Conservation (phyloP, 225 moss, liverwort and hornwort genomes). For the Antitrichia curtipendula region DNA sequence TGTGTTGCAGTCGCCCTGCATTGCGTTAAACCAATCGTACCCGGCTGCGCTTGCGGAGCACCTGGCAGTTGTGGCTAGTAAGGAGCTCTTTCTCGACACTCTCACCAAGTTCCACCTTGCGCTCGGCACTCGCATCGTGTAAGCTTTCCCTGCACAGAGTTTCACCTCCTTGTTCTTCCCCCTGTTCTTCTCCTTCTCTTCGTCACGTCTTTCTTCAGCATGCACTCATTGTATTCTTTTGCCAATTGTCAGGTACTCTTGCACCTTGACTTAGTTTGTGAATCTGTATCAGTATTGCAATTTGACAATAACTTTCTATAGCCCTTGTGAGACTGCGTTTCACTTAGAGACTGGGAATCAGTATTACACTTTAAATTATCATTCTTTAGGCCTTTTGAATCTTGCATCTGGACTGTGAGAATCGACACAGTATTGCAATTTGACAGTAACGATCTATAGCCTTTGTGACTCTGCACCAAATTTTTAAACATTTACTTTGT, state of each 20-base stretch:
- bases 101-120: conserved; percentile 36
- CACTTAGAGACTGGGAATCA: not conserved
- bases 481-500: not conserved
- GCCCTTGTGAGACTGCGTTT: not conserved
- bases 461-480: not conserved
- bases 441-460: not conserved
- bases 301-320: not conserved
- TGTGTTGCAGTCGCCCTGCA: not conserved
- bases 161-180: not conserved
- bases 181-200: not conserved
- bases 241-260: not conserved
- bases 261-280: no score
- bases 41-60: conserved; percentile 29
- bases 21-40: conserved; percentile 12
- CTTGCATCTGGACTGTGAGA: not conserved
- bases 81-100: conserved; percentile 36
- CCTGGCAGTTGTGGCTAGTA: conserved; percentile 14
- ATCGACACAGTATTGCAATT: not conserved
- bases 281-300: not conserved
- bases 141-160: not conserved
- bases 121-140: conserved; percentile 36
- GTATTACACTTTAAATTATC: not conserved
- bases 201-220: not conserved
- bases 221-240: not conserved
- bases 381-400: not conserved